Percentiles rank a stretch among this genome's conserved stretches.
Conservation (phyloP, 2,329 filamentous ascomycete genomes). For the Ustulina deusta region DNA sequence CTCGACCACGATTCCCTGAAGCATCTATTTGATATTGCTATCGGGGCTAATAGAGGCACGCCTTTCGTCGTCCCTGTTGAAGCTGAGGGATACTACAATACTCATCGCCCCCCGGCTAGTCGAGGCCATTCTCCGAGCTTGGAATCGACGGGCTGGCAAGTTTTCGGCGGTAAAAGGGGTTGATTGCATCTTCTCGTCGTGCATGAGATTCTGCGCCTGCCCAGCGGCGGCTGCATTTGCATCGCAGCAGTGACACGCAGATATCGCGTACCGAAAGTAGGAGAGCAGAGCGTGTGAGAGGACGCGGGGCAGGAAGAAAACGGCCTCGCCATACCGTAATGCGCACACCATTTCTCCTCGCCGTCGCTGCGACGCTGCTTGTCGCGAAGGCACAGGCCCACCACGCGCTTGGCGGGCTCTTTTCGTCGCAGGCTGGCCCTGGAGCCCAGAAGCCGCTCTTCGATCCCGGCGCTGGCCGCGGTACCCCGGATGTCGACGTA, state of each 20-base stretch:
- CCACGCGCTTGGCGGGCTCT: background rate
- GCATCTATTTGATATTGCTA: slow-evolving; percentile 1
- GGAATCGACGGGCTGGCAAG: background rate
- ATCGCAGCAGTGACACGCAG: slow-evolving; percentile 24
- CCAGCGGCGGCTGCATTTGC: slow-evolving; percentile 20
- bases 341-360: slow-evolving; percentile 15
- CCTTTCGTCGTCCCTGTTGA: background rate
- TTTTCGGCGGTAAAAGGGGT: background rate
- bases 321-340: slow-evolving; percentile 23
- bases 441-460: slow-evolving; percentile 32
- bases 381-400: slow-evolving; percentile 10
- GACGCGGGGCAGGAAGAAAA: background rate
- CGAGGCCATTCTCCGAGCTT: slow-evolving; percentile 2
- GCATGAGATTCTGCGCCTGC: slow-evolving; percentile 13
- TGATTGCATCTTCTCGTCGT: slow-evolving; percentile 9
- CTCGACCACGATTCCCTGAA: background rate
- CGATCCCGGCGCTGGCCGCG: background rate
- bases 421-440: slow-evolving; percentile 5
- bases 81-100: background rate
- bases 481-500: slow-evolving; percentile 2
- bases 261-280: too few species aligned
- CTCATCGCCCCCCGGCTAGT: background rate
- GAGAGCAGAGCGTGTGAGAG: background rate
- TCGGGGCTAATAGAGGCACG: background rate
- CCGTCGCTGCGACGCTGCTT: slow-evolving; percentile 13